These are phyloP conservation scores for Phlegmacium glaucopus DNA, from an alignment of 768 basidiomycete genomes.

Conservation along the genomic window DNA sequence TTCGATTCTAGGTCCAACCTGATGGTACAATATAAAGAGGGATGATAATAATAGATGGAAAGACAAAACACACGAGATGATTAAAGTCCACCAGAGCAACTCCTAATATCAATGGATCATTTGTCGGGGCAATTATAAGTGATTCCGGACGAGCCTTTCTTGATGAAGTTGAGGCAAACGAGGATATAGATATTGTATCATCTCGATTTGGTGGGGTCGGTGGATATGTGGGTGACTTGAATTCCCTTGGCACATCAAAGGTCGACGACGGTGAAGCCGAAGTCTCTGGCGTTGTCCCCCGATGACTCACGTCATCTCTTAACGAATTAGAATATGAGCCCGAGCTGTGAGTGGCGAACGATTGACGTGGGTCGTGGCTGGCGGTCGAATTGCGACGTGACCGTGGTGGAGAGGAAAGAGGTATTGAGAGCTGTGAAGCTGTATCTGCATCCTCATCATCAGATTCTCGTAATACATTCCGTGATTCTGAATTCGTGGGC, in stretches of 20 bases:
- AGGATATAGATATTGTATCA: slow-evolving; percentile 55
- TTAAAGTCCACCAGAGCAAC: slow-evolving; percentile 95
- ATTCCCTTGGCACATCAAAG: slow-evolving; percentile 29
- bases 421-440: slow-evolving; percentile 75
- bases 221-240: slow-evolving; percentile 52
- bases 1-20: slow-evolving; percentile 94
- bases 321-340: slow-evolving; percentile 13
- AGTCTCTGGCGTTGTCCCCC: slow-evolving; percentile 44
- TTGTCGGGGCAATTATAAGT: slow-evolving; percentile 57
- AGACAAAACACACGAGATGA: slow-evolving; percentile 61
- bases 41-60: slow-evolving; percentile 4
- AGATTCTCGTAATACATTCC: slow-evolving; percentile 28
- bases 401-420: slow-evolving; percentile 60
- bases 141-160: slow-evolving; percentile 79
- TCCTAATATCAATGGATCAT: slow-evolving; percentile 70
- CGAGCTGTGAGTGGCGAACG: slow-evolving; percentile 25
- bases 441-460: slow-evolving; percentile 65
- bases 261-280: slow-evolving; percentile 48
- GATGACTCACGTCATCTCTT: too few relatives aligned
- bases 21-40: slow-evolving; percentile 13
- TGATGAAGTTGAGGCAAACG: slow-evolving; percentile 62
- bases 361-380: slow-evolving; percentile 23
- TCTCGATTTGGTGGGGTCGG: slow-evolving; percentile 43
- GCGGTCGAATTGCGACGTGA: slow-evolving; percentile 44
- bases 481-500: slow-evolving; percentile 25